Conservation (phyloP, 441 rosid species). For the Erysimum cheiri region DNA sequence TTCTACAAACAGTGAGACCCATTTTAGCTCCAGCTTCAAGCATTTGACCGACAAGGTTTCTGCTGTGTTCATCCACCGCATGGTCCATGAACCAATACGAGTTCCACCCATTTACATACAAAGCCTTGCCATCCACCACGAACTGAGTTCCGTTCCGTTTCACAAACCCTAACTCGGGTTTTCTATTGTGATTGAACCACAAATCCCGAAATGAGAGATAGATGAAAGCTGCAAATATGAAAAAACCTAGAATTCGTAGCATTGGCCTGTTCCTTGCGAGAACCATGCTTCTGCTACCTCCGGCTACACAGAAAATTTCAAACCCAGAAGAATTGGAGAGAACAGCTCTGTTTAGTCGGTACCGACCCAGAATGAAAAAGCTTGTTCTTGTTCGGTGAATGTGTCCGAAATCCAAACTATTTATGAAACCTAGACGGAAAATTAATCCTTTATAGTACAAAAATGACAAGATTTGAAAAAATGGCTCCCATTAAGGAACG, state of each 20-base stretch:
- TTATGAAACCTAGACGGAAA: constrained; percentile 13
- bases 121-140: constrained; percentile 62
- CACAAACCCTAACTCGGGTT: constrained; percentile 62
- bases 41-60: constrained; percentile 69
- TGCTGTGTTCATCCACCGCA: constrained; percentile 71
- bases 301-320: background rate
- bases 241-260: constrained; percentile 76
- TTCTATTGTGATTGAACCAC: constrained; percentile 46
- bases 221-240: constrained; percentile 68
- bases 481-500: constrained; percentile 1
- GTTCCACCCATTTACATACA: constrained; percentile 91
- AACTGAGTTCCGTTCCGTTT: constrained; percentile 78
- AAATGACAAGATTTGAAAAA: constrained; percentile 16
- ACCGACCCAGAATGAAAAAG: constrained; percentile 20
- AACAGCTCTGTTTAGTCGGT: constrained; percentile 29
- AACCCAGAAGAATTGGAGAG: constrained; percentile 7
- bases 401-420: background rate
- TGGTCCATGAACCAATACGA: constrained; percentile 96
- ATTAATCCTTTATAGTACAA: constrained; percentile 18
- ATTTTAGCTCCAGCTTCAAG: constrained; percentile 86
- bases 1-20: constrained; percentile 95
- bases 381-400: constrained; percentile 12
- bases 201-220: constrained; percentile 80
- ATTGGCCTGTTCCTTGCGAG: constrained; percentile 57
- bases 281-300: constrained; percentile 47